Evolutionary conservation across 1,284 basidiomycete species (phyloP).

Genomic region (Ganoderma multipileum): DNA sequence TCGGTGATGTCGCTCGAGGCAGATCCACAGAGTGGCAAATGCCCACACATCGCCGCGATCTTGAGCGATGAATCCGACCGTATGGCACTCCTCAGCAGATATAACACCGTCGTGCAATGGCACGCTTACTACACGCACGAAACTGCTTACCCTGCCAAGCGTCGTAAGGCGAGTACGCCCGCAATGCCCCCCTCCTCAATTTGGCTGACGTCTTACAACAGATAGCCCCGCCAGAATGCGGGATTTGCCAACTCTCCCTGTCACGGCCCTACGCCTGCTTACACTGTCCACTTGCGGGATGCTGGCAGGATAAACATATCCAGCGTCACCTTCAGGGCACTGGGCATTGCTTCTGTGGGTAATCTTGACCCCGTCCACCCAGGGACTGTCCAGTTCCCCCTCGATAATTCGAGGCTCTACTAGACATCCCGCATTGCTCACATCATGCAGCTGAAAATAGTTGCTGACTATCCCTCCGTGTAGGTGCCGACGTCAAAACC

Average conservation of each 20-base stretch:
- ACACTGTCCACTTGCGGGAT: slow-evolving; percentile 79
- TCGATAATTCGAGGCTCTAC: background rate
- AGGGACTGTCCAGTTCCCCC: slow-evolving; percentile 17
- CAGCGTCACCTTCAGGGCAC: slow-evolving; percentile 60
- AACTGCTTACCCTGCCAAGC: slow-evolving; percentile 46
- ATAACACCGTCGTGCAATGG: slow-evolving; percentile 49
- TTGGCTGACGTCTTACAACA: slow-evolving; percentile 22
- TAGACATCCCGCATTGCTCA: background rate
- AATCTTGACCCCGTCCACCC: slow-evolving; percentile 3
- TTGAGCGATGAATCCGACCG: slow-evolving; percentile 39
- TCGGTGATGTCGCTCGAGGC: slow-evolving; percentile 22
- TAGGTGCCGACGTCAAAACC: slow-evolving; percentile 64
- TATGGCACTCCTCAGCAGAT: slow-evolving; percentile 42
- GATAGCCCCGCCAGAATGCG: slow-evolving; percentile 64
- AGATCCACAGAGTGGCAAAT: slow-evolving; percentile 24
- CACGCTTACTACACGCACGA: slow-evolving; percentile 42
- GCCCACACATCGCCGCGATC: slow-evolving; percentile 35
- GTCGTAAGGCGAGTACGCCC: slow-evolving; percentile 47
- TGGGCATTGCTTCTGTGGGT: slow-evolving; percentile 76
- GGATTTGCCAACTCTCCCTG: slow-evolving; percentile 63
- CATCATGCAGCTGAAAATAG: background rate
- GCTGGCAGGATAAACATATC: slow-evolving; percentile 69
- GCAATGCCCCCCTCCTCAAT: background rate
- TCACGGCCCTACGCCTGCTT: slow-evolving; percentile 82
- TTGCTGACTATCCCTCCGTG: slow-evolving; percentile 14